Evolutionary conservation across 257 asterid species (phyloP).

Genomic region (Forsythia suspensa): DNA sequence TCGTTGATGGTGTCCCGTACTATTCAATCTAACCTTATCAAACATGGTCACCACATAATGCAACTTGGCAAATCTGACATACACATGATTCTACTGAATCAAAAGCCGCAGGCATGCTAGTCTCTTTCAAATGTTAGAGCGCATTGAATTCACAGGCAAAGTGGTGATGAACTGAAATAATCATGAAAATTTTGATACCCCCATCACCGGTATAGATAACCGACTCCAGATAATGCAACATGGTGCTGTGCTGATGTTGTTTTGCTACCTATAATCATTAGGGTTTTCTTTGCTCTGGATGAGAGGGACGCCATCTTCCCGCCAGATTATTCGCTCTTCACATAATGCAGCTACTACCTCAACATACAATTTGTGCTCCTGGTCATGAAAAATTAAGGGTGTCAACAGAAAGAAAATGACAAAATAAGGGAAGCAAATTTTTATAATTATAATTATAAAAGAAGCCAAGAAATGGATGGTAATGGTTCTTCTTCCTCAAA

Average conservation of each 20-base stretch:
- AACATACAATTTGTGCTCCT: constrained; percentile 74
- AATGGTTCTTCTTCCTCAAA: neutral
- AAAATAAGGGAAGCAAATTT: neutral
- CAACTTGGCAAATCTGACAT: neutral
- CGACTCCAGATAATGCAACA: neutral
- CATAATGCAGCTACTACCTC: constrained; percentile 68
- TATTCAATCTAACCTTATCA: no score
- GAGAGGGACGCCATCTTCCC: constrained; percentile 81
- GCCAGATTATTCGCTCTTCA: constrained; percentile 69
- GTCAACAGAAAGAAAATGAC: neutral
- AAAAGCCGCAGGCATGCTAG: neutral
- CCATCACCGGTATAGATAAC: neutral
- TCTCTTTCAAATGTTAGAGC: neutral
- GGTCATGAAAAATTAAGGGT: neutral
- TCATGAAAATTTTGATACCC: neutral
- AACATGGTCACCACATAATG: neutral
- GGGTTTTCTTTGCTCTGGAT: constrained; percentile 63
- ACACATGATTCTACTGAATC: neutral
- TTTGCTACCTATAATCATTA: constrained; percentile 7
- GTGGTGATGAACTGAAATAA: neutral
- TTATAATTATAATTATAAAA: neutral
- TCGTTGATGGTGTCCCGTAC: neutral
- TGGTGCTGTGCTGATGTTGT: neutral
- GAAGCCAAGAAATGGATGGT: neutral
- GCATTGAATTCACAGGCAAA: neutral